Conservation (phyloP, 345 rosid species). For the Citrus reticulata region DNA sequence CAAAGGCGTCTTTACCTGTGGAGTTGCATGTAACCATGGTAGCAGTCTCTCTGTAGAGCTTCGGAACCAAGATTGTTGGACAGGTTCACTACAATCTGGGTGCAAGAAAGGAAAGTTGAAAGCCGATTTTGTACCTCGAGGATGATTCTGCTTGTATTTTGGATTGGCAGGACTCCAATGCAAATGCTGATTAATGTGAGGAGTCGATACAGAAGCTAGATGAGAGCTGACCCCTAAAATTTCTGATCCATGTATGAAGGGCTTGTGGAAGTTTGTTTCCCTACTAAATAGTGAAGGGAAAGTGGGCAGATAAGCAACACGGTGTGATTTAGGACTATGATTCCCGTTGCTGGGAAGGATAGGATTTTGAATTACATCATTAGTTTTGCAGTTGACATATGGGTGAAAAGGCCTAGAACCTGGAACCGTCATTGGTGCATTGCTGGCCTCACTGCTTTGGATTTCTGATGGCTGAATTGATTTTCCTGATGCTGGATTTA, state of each 20-base stretch:
- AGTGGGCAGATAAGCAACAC: constrained; percentile 22
- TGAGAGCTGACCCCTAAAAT: constrained; percentile 28
- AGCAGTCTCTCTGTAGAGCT: constrained; percentile 34
- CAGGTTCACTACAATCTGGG: constrained; percentile 24
- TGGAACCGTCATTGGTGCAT: constrained; percentile 14
- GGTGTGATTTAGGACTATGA: constrained; percentile 14
- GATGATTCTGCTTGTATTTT: constrained; percentile 22
- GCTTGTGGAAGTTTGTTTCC: constrained; percentile 29
- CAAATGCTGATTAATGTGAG: constrained; percentile 15
- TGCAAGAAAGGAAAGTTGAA: constrained; percentile 40
- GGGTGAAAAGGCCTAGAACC: constrained; percentile 33
- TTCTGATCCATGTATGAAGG: constrained; percentile 20
- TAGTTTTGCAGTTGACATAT: constrained; percentile 24
- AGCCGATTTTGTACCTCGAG: constrained; percentile 26
- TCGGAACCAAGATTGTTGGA: constrained; percentile 25
- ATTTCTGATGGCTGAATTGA: constrained; percentile 22
- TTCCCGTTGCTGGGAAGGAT: constrained; percentile 12
- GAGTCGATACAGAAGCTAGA: constrained; percentile 12
- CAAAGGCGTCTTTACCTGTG: constrained; percentile 15
- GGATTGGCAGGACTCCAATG: constrained; percentile 23
- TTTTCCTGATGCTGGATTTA: constrained; percentile 25
- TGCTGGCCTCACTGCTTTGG: constrained; percentile 14
- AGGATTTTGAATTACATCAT: constrained; percentile 22
- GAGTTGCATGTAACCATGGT: constrained; percentile 36
- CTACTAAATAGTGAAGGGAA: constrained; percentile 16